These are phyloP conservation scores for Candida parachauliodes DNA, from an alignment of 805 yeast genomes.

Conservation along the genomic window DNA sequence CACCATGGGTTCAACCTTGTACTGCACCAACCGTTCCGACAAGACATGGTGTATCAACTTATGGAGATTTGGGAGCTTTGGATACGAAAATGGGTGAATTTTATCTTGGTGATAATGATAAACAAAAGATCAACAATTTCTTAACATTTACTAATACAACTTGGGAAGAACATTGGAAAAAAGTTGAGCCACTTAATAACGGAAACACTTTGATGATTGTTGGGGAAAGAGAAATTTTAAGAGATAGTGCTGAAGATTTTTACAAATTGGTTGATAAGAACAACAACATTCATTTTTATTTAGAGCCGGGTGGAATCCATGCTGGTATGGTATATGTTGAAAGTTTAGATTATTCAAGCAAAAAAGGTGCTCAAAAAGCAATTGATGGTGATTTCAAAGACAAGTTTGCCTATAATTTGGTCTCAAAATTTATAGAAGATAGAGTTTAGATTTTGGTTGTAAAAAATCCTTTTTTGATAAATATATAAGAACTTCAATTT, in stretches of 20 bases:
- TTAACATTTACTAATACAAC: conserved; percentile 22
- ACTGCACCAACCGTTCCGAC: conserved; percentile 18
- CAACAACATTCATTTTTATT: conserved; percentile 15
- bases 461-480: neutral
- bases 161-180: conserved; percentile 22
- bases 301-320: conserved; percentile 35
- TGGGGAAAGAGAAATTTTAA: conserved; percentile 33
- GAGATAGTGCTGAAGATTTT: conserved; percentile 25
- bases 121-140: conserved; percentile 16
- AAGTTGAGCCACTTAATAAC: conserved; percentile 22
- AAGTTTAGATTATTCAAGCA: conserved; percentile 26
- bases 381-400: conserved; percentile 22
- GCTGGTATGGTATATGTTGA: conserved; percentile 33
- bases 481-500: neutral
- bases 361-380: conserved; percentile 19
- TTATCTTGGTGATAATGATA: conserved; percentile 21
- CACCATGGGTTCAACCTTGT: conserved; percentile 37
- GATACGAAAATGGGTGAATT: conserved; percentile 29
- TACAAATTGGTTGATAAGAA: conserved; percentile 16
- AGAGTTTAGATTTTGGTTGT: conserved; percentile 9
- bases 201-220: conserved; percentile 17
- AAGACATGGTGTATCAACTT: conserved; percentile 19
- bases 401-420: conserved; percentile 12
- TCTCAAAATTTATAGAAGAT: conserved; percentile 9
- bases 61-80: conserved; percentile 32